These are phyloP conservation scores for Fraxinus dipetala DNA, from an alignment of 305 asterid species.

Conservation along the genomic window DNA sequence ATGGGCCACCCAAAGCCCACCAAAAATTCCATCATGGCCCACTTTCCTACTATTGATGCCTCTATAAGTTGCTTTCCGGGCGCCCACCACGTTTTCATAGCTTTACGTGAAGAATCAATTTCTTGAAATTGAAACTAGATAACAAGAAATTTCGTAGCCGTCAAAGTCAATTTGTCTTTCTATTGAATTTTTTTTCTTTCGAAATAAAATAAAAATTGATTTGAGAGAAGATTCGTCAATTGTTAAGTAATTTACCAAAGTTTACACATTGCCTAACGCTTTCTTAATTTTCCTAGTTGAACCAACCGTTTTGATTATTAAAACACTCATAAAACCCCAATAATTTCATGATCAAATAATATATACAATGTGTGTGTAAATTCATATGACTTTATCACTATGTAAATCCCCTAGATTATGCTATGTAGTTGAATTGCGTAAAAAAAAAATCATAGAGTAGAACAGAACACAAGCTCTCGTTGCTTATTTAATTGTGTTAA, in stretches of 20 bases:
- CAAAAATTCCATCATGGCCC: slow-evolving; percentile 11
- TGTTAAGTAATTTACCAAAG: background rate
- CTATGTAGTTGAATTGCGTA: background rate
- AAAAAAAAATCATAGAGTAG: background rate
- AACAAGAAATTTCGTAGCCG: background rate
- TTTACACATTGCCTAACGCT: background rate
- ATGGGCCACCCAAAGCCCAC: background rate
- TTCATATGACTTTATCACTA: background rate
- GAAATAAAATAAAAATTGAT: background rate
- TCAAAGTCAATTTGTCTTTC: background rate
- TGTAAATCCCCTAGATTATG: background rate
- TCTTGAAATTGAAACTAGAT: background rate
- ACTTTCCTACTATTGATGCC: slow-evolving; percentile 17
- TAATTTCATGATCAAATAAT: background rate
- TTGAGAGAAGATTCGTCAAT: background rate
- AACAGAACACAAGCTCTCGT: background rate
- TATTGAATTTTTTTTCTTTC: background rate
- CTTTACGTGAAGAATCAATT: background rate
- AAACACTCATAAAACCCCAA: background rate
- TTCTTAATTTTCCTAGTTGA: background rate
- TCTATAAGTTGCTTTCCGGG: background rate
- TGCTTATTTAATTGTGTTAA: background rate
- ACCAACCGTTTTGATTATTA: background rate
- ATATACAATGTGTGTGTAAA: background rate
- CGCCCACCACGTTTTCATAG: background rate